Evolutionary conservation across 768 basidiomycete genomes (phyloP).

Genomic region (Gelatoporia subvermispora): DNA sequence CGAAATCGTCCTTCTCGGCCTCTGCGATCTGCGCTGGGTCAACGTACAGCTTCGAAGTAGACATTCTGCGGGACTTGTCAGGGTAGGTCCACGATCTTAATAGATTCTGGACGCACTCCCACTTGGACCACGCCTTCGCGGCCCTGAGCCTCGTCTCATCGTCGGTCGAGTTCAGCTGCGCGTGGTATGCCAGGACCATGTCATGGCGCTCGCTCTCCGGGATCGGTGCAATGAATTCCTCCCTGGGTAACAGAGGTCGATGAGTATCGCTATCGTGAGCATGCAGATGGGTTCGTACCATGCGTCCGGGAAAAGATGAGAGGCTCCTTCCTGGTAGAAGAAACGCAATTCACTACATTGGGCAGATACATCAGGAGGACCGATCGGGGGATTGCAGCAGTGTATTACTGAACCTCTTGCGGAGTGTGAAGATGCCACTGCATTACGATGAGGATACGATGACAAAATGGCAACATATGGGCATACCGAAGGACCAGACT

Average conservation of each 20-base stretch:
- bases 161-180: conserved; percentile 68
- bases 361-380: too few species aligned
- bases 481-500: conserved; percentile 69
- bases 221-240: conserved; percentile 76
- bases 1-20: conserved; percentile 69
- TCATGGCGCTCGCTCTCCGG: conserved; percentile 77
- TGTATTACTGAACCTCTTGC: conserved; percentile 54
- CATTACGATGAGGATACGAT: neutral
- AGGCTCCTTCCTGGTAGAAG: conserved; percentile 88
- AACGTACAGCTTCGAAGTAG: conserved; percentile 68
- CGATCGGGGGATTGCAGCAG: neutral
- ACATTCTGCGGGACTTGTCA: conserved; percentile 53
- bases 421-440: conserved; percentile 86
- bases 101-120: conserved; percentile 61
- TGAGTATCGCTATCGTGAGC: neutral
- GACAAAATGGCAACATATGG: neutral
- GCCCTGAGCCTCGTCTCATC: conserved; percentile 59
- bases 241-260: conserved; percentile 42
- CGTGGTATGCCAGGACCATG: conserved; percentile 80
- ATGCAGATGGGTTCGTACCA: conserved; percentile 46
- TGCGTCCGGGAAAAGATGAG: conserved; percentile 82
- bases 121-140: conserved; percentile 84
- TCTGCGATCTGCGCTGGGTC: conserved; percentile 64
- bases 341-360: conserved; percentile 67
- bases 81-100: neutral